Evolutionary conservation across 148 eudicot species (phyloP), one percentile per base, ranked within the genome.

Genomic region (Arbutus unedo): DNA sequence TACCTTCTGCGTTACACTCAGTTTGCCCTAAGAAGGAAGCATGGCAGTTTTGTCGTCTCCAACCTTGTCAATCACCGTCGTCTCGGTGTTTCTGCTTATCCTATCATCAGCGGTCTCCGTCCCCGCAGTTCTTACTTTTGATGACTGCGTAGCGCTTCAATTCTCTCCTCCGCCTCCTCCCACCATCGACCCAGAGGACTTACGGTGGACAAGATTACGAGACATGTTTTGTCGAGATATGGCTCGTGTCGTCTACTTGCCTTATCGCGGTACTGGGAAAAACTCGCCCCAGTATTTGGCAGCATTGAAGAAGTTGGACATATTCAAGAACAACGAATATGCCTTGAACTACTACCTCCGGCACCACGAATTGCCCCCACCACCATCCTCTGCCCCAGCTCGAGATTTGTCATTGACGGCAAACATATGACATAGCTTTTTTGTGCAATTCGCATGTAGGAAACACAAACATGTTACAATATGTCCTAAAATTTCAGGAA

Each of bases 301-400:
- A 68, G 74, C 74, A 38, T 45, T 68, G 8, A 38, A 38, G 74
- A 68, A 31, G 18, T 1, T 68, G 47, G 47, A 68, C 18, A 68
- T 68, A 4, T 68, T 68, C 45, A 68, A 68, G 74, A 68, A 68
- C 74, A 68, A 68, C 74, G 45, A 68, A 43, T 68, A 68, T 15
- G 74, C 74, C 74, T 68, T 68, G 74, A 38, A 68, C 74, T 68
- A 68, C 47, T 68, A 13, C 47, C 74, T 68, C 47, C 74, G 74
- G 19, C 14, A 68, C 19, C 45, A 38, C 38, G 45, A 41, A 38
- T 38, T 68, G 74, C 74, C 74, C 1, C 47, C 74, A 4, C 47
- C 74, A 68, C 47, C 74, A 0, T 14, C 74, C 6, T 4, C 72
- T 38, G 25, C 18, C 72, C 44, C 72, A 6, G 25, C 45, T 13